Evolutionary conservation across 2,329 filamentous ascomycete species (phyloP), one percentile per base, ranked within the genome.

Genomic region (Bretziella fagacearum): DNA sequence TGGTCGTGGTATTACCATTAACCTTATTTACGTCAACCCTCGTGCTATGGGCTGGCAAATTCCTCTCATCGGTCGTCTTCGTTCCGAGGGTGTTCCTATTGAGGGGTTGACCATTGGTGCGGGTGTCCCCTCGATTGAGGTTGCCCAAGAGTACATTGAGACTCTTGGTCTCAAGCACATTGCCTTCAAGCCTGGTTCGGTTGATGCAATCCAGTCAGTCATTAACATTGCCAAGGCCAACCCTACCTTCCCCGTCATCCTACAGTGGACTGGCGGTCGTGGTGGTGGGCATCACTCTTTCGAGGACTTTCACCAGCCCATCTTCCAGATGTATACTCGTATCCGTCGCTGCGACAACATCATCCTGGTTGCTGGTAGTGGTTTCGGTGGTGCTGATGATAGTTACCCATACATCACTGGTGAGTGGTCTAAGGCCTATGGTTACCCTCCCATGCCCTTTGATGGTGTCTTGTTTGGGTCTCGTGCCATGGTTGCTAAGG

Each of bases 141-240:
- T 94, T 50, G 85, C 86, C 18, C 82, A 91, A 57, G 84, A 93
- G 59, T 95, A 94, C 63, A 94, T 95, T 54, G 75, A 87, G 63
- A 96, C 87, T 0, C 72, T 95, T 10, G 86, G 85, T 10, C 72
- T 95, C 51, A 93, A 93, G 68, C 85, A 94, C 63, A 93, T 95
- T 55, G 72, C 79, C 23, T 94, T 95, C 73, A 95, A 95, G 70
- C 87, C 87, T 25, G 86, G 87, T 51, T 93, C 86, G 13, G 71
- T 81, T 42, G 84, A 93, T 53, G 84, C 82, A 2, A 93, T 95
- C 52, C 84, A 94, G 60, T 69, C 81, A 26, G 84, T 93, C 50
- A 81, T 95, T 64, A 91, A 93, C 63, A 87, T 95, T 57, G 86
- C 87, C 53, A 91, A 84, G 64, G 84, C 84, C n/a, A 91, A 94